Percentiles rank a stretch among this genome's conserved stretches.
Evolutionary conservation across 768 basidiomycete species (phyloP).

Genomic region (Megacollybia marginata): DNA sequence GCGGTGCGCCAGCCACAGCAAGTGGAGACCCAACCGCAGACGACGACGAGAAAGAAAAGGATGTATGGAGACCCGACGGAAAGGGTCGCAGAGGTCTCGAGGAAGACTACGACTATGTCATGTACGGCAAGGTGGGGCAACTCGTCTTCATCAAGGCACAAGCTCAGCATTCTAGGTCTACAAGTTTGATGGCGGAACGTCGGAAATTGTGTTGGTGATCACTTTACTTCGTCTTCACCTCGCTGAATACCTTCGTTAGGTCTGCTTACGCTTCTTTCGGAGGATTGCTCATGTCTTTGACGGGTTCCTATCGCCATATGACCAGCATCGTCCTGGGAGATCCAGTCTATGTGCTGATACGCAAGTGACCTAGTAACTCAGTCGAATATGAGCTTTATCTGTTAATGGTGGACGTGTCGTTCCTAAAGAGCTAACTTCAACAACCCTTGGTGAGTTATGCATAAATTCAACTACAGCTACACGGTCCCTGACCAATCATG

Average conservation of each 20-base stretch:
- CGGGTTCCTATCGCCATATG: slow-evolving; percentile 90
- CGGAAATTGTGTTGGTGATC: slow-evolving; percentile 73
- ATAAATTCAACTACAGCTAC: background rate
- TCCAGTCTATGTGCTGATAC: slow-evolving; percentile 82
- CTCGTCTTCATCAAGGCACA: background rate
- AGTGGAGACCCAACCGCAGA: slow-evolving; percentile 43
- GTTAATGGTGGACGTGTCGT: too few species aligned
- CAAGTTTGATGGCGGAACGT: slow-evolving; percentile 85
- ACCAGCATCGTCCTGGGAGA: slow-evolving; percentile 89
- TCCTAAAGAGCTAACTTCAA: too few species aligned
- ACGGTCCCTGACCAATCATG: slow-evolving; percentile 9
- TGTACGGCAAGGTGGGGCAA: slow-evolving; percentile 86
- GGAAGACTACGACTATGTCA: slow-evolving; percentile 97
- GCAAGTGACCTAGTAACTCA: slow-evolving; percentile 40
- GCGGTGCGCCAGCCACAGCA: slow-evolving; percentile 38
- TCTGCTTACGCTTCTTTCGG: slow-evolving; percentile 97
- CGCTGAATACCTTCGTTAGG: slow-evolving; percentile 30
- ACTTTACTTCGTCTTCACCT: slow-evolving; percentile 5
- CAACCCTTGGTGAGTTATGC: background rate
- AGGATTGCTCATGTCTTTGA: slow-evolving; percentile 88
- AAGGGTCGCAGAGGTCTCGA: slow-evolving; percentile 79
- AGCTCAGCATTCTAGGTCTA: slow-evolving; percentile 62
- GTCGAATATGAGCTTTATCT: too few species aligned
- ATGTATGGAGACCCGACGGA: slow-evolving; percentile 81
- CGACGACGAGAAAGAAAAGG: slow-evolving; percentile 67